These are phyloP conservation scores for Sphagnum contortum DNA, from an alignment of 225 moss, liverwort and hornwort genomes.

Conservation along the genomic window DNA sequence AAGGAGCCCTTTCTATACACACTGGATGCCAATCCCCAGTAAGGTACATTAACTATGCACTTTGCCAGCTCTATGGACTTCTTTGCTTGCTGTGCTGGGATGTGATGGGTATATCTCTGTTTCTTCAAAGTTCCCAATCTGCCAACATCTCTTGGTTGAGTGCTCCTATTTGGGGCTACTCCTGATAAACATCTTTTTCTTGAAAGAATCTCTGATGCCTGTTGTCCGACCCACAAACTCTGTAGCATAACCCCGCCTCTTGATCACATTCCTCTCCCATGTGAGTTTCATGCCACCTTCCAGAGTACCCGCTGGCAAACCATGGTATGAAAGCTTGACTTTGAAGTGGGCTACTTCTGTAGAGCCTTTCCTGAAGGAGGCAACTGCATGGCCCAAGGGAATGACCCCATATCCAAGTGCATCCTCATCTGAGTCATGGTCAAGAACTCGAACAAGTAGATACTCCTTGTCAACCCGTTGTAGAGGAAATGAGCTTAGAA, in stretches of 20 bases:
- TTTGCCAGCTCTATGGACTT: too few relatives aligned
- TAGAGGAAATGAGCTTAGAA: constrained; percentile 74
- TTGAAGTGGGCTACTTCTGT: constrained; percentile 70
- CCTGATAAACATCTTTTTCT: constrained; percentile 40
- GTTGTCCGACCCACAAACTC: constrained; percentile 27
- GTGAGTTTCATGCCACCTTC: constrained; percentile 90
- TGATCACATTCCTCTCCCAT: constrained; percentile 55
- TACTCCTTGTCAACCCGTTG: constrained; percentile 89
- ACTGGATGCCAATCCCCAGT: too few relatives aligned
- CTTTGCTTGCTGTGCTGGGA: too few relatives aligned
- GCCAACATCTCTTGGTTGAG: too few relatives aligned
- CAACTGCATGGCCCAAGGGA: constrained; percentile 62
- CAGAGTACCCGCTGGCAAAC: constrained; percentile 82
- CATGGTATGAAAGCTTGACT: constrained; percentile 76
- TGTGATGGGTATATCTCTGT: too few relatives aligned
- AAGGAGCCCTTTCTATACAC: too few relatives aligned
- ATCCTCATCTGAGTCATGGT: constrained; percentile 63
- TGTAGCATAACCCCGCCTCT: constrained; percentile 26
- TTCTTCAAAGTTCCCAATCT: too few relatives aligned
- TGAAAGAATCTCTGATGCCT: constrained; percentile 42
- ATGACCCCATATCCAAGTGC: constrained; percentile 80
- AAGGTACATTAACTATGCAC: too few relatives aligned
- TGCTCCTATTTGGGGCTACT: constrained; percentile 19
- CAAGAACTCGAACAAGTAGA: constrained; percentile 74
- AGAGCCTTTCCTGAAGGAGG: constrained; percentile 63